These are phyloP conservation scores for Hypoxylon lienhwacheense DNA, from an alignment of 495 filamentous ascomycete species.

Conservation along the genomic window DNA sequence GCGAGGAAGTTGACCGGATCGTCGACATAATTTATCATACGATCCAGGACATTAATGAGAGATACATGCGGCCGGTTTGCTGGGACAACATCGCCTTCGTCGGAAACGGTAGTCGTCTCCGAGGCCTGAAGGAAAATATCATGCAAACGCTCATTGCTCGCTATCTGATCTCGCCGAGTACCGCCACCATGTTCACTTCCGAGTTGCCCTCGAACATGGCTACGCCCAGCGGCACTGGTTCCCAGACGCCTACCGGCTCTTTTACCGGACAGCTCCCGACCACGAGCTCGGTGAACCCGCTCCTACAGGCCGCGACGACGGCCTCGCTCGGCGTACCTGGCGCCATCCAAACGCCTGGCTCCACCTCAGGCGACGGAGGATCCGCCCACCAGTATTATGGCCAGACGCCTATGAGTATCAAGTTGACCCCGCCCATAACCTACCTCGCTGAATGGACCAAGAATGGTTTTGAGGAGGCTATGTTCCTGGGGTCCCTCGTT, in stretches of 20 bases:
- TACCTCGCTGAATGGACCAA: constrained; percentile 97
- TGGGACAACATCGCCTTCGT: constrained; percentile 91
- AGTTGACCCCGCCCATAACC: constrained; percentile 72
- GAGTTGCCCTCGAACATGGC: constrained; percentile 90
- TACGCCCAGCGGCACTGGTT: constrained; percentile 86
- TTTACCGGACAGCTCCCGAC: constrained; percentile 58
- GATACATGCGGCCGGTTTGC: constrained; percentile 75
- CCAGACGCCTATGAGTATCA: constrained; percentile 87
- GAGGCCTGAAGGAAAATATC: constrained; percentile 85
- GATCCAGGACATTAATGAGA: constrained; percentile 75
- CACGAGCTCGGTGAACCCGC: constrained; percentile 74
- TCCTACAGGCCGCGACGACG: constrained; percentile 89
- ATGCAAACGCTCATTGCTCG: constrained; percentile 74
- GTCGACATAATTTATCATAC: constrained; percentile 79
- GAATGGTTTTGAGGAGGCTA: constrained; percentile 72
- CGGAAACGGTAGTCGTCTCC: constrained; percentile 82
- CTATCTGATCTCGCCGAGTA: constrained; percentile 86
- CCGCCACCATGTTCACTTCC: constrained; percentile 92
- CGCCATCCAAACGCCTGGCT: constrained; percentile 41
- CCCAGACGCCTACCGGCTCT: constrained; percentile 77
- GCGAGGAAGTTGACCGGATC: constrained; percentile 73
- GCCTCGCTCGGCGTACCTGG: constrained; percentile 58
- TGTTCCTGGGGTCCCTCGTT: constrained; percentile 79
- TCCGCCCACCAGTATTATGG: constrained; percentile 69
- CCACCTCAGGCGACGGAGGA: constrained; percentile 42